Evolutionary conservation across 2,329 filamentous ascomycete genomes (phyloP), one percentile per base, ranked within the genome.

Genomic region (Alternaria panax): DNA sequence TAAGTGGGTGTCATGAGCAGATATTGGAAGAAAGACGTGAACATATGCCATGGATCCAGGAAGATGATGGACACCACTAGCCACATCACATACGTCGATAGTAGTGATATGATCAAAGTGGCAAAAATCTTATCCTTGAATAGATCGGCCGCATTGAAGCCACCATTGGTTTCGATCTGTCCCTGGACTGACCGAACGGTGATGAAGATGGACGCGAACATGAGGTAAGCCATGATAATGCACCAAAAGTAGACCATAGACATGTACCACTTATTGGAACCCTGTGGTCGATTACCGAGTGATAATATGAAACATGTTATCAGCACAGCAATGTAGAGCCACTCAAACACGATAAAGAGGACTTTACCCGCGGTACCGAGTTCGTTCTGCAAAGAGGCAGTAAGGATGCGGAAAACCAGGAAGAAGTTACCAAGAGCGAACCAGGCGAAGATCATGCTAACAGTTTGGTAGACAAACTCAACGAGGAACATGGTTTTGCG

Each of bases 221-320:
- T 90, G 57, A 99, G 85, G 75, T 85, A 92, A 85, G 92, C 83
- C 92, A 99, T 99, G 75, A 99, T 94, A 62, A 92, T 84, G 42
- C 89, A 92, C 96, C 95, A 99, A 84, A 99, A 99, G 79, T 93
- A 90, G n/a, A 97, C 92, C 92, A 97, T 97, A 51, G 91, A 91
- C 84, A 95, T 91, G 80, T 99, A 99, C 66, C 96, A 90, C 75
- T 88, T 92, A 68, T 95, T 96, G 16, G 93, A 97, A 47, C 96
- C 96, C 71, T 96, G 91, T 7, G 95, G 95, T 53, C 95, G 88
- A 79, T 99, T 99, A 67, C 95, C 95, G 76, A 99, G 87, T 12
- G 95, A 91, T 34, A 99, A 82, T 30, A 99, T 92, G 78, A 99
- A 99, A 79, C 95, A 98, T 12, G 94, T 93, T 51, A 98, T 90